Percentiles rank a stretch among this genome's conserved stretches.
Conservation (phyloP, 78 protist genomes). For the Guillardia theta region DNA sequence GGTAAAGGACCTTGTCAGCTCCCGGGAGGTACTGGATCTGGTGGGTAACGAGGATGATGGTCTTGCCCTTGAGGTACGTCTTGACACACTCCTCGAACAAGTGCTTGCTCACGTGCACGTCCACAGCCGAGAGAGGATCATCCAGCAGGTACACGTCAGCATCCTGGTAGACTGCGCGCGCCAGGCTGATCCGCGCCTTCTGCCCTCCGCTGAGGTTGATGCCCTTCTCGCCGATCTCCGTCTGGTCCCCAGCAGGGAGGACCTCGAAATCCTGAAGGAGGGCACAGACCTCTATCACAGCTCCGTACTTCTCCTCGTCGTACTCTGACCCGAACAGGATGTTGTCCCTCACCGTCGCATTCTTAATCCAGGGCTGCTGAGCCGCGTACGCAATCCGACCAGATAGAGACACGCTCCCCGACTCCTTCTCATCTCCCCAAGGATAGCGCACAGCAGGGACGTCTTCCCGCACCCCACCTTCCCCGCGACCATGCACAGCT, state of each 20-base stretch:
- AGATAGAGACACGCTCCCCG: not conserved
- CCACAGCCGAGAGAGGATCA: slow-evolving; percentile 84
- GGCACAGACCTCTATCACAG: slow-evolving; percentile 74
- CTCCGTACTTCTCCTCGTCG: slow-evolving; percentile 61
- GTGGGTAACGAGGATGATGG: slow-evolving; percentile 14
- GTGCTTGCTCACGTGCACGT: slow-evolving; percentile 70
- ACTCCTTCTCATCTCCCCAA: slow-evolving; percentile 28
- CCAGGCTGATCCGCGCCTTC: slow-evolving; percentile 76
- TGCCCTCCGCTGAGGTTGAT: slow-evolving; percentile 84
- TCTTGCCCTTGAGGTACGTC: not conserved
- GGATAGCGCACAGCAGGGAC: slow-evolving; percentile 45
- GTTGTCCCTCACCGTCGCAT: slow-evolving; percentile 84
- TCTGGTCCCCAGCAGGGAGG: slow-evolving; percentile 60
- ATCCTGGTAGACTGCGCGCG: slow-evolving; percentile 82
- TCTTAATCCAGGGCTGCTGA: slow-evolving; percentile 80
- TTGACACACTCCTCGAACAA: not conserved
- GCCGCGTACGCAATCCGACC: slow-evolving; percentile 57
- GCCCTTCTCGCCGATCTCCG: slow-evolving; percentile 69
- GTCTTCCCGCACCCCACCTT: slow-evolving; percentile 44
- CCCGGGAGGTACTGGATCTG: not conserved
- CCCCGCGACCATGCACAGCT: slow-evolving; percentile 46
- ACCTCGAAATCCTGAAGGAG: slow-evolving; percentile 43
- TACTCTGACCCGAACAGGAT: slow-evolving; percentile 72
- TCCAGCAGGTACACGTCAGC: slow-evolving; percentile 70
- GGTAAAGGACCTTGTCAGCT: not conserved